Percentiles rank a stretch among this genome's conserved stretches.
These are phyloP conservation scores for Brassica carinata DNA, from an alignment of 345 rosid genomes.

Conservation along the genomic window DNA sequence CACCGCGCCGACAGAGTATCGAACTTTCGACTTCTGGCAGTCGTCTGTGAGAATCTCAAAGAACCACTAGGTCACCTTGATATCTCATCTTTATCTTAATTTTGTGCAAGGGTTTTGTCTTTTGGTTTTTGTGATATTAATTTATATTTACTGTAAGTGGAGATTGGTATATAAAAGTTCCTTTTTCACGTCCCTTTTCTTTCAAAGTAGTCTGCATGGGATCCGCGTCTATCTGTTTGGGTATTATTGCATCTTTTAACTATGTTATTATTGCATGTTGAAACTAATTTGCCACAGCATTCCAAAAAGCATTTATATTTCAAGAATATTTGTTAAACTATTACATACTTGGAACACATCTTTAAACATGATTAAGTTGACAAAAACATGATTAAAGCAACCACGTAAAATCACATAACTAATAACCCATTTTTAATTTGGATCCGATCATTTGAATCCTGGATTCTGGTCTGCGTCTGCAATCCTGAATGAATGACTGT, in stretches of 20 bases:
- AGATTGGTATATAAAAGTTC: conserved; percentile 11
- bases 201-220: conserved; percentile 32
- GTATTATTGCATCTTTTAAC: conserved; percentile 23
- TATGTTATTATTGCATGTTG: neutral
- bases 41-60: no score
- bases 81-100: neutral
- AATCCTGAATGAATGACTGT: neutral
- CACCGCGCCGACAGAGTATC: no score
- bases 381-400: neutral
- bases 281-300: neutral
- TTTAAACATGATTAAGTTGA: neutral
- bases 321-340: neutral
- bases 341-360: neutral
- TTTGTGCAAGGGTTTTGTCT: neutral
- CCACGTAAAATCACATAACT: neutral
- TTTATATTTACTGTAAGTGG: conserved; percentile 20
- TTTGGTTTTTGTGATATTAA: conserved; percentile 1
- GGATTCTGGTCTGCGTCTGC: neutral
- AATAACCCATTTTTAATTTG: neutral
- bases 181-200: conserved; percentile 31
- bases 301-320: neutral
- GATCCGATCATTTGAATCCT: neutral
- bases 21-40: no score
- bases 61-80: no score
- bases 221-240: conserved; percentile 33